These are phyloP conservation scores for Ustilago trichophora DNA, from an alignment of 1,284 basidiomycete genomes.

Conservation along the genomic window DNA sequence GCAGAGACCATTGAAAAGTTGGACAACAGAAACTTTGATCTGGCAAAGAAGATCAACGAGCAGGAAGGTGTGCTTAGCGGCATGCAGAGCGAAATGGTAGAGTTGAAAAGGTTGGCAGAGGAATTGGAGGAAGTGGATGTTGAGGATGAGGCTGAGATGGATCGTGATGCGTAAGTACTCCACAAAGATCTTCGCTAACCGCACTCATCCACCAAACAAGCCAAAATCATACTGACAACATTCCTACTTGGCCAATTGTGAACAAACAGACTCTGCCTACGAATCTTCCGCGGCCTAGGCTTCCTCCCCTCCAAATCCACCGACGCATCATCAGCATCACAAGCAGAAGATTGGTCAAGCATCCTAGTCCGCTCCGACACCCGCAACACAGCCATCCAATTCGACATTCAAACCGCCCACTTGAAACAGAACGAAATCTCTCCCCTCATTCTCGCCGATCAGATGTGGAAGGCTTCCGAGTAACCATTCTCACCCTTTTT, in stretches of 20 bases:
- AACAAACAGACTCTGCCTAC: conserved; percentile 29
- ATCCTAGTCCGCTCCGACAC: conserved; percentile 50
- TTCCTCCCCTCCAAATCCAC: conserved; percentile 43
- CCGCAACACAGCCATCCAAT: conserved; percentile 51
- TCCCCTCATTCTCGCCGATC: conserved; percentile 41
- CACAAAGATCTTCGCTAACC: too few species aligned
- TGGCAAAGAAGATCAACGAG: conserved; percentile 60
- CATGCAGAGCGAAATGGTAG: conserved; percentile 48
- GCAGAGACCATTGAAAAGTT: conserved; percentile 44
- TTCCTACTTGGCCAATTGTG: too few species aligned
- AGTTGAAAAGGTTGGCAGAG: conserved; percentile 37
- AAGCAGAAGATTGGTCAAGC: conserved; percentile 19
- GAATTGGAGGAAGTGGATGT: conserved; percentile 51
- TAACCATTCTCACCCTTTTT: background rate
- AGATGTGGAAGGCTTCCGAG: conserved; percentile 54
- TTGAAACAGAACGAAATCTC: conserved; percentile 34
- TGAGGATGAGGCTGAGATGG: conserved; percentile 51
- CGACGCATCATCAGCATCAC: background rate
- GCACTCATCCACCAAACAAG: too few species aligned
- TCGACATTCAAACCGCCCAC: conserved; percentile 39
- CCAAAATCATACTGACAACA: too few species aligned
- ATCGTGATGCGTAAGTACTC: conserved; percentile 52
- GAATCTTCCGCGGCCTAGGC: conserved; percentile 52
- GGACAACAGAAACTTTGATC: conserved; percentile 57
- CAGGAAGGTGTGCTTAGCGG: conserved; percentile 40